Conservation (phyloP, 139 green algal species). For the Monoraphidium neglectum region DNA sequence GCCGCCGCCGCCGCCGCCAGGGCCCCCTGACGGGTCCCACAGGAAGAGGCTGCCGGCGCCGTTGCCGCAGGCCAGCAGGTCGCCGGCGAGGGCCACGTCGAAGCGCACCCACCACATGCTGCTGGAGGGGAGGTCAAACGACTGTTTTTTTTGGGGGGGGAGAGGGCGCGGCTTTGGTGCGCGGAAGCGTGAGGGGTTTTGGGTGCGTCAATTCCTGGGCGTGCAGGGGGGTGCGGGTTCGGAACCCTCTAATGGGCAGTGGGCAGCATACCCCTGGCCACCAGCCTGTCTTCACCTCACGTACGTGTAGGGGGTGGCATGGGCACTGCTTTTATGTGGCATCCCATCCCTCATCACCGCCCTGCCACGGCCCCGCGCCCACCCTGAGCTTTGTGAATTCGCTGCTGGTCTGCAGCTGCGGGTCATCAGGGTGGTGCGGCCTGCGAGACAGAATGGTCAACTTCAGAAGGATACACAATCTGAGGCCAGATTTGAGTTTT, state of each 20-base stretch:
- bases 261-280: too few relatives aligned
- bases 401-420: conserved; percentile 12
- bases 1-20: too few relatives aligned
- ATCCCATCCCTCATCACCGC: background rate
- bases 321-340: background rate
- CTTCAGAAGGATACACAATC: too few relatives aligned
- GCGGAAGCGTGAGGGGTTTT: background rate
- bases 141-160: conserved; percentile 45
- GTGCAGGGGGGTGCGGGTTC: background rate
- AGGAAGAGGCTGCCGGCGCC: conserved; percentile 43
- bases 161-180: background rate
- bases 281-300: too few relatives aligned
- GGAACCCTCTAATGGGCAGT: background rate
- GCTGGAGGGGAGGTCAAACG: conserved; percentile 50
- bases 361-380: background rate
- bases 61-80: conserved; percentile 65
- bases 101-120: conserved; percentile 82
- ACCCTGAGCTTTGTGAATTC: conserved; percentile 23
- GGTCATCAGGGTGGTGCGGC: conserved; percentile 15
- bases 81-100: conserved; percentile 41
- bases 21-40: conserved; percentile 33
- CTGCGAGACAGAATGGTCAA: background rate
- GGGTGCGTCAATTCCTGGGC: background rate
- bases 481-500: too few relatives aligned
- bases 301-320: background rate